Base-by-base conservation (phyloP, 73 alveolate species). In the Paramecium sonneborni region DNA sequence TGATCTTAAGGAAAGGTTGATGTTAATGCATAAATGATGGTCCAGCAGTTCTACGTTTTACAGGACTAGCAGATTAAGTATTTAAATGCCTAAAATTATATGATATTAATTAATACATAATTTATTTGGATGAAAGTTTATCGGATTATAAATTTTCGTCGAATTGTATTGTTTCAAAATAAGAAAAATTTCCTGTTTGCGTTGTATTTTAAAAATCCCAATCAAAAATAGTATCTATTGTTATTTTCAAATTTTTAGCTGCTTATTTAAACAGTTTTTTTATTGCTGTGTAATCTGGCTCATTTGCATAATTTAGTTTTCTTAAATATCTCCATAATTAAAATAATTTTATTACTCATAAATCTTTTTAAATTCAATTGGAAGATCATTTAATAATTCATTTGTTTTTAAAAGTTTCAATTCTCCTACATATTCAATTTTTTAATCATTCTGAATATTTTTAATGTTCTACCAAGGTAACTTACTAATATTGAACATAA, bases 381-480 rank as follows among this genome's bases (percentile, higher is more conserved):
- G 92, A 26, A 84, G 89, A 18, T 74, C 92, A 86, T 92, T 85
- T 92, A 97, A 95, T 85, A 98, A 52, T 95, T 97, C 41, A 5
- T 98, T 92, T 6, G 98, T 97, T 58, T 94, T 76, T 84, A 68
- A 57, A 90, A 95, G 95, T 97, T 87, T 93, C 44, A 95, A 97
- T 94, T 85, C 90, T 62, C 97, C 94, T 88, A 92, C 94, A 90
- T 94, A 94, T 88, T 94, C 94, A 85, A 96, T 97, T 74, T 97
- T 98, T 76, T 96, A 94, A 92, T 95, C 96, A 6, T 96, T 92
- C 85, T 92, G 85, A 0, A 98, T 98, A 86, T 93, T 41, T 41
- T 41, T 86, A 92, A 95, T 92, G 1, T 99, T 99, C 76, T 96
- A 96, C 99, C 99, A 97, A 30, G 99, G 99, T 58, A 93, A 52